phyloP scores from a whole-genome alignment of 805 yeast species.

The Jamesozyma spencerorum region DNA sequence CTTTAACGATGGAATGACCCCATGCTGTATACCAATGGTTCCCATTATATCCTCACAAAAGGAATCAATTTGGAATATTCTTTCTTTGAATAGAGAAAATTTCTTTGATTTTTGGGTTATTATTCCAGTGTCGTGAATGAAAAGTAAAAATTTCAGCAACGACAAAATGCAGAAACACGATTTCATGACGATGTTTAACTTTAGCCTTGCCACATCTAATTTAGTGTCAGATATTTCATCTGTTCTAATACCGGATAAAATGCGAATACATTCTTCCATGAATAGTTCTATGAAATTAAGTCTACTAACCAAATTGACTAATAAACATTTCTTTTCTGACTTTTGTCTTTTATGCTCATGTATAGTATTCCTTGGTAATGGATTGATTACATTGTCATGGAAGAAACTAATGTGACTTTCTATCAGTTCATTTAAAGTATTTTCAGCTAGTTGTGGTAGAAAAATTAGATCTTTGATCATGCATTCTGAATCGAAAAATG shows the following conservation, averaged over 20 bases:
- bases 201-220: no score
- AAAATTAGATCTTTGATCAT: constrained; percentile 11
- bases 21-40: no score
- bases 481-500: constrained; percentile 14
- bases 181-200: constrained; percentile 1
- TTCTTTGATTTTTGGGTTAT: no score
- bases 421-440: constrained; percentile 10
- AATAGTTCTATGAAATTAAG: neutral
- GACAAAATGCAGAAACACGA: constrained; percentile 1
- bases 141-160: neutral
- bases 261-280: neutral
- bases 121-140: no score
- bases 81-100: no score
- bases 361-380: neutral
- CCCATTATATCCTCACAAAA: no score
- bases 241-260: neutral
- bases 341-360: neutral
- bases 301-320: neutral
- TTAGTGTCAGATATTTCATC: no score
- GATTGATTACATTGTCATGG: neutral
- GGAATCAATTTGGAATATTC: no score
- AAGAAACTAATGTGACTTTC: neutral
- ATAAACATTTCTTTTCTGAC: neutral
- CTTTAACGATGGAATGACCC: no score
- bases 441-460: constrained; percentile 21